A percentile compares a stretch with the other conserved stretches of the same genome.
phyloP scores from a whole-genome alignment of 176 grass and related monocot genomes.

The Calamus simplicifolius region DNA sequence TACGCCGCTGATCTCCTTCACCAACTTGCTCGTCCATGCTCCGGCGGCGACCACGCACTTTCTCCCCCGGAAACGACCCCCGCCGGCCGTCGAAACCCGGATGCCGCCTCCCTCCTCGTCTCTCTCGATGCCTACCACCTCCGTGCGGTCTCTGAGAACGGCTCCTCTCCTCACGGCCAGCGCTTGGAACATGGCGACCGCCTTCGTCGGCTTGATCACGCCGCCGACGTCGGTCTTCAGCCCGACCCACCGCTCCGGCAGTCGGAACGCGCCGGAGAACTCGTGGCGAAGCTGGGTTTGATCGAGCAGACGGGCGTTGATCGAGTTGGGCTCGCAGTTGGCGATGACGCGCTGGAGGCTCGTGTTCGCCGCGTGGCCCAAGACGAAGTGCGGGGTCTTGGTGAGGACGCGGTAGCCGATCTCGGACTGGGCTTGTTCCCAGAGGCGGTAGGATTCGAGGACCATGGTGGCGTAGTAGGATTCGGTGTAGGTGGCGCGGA shows the following conservation, averaged over 20 bases:
- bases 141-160: constrained; percentile 42
- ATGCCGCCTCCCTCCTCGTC: constrained; percentile 12
- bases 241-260: constrained; percentile 51
- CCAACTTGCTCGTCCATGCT: constrained; percentile 51
- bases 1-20: constrained; percentile 20
- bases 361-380: constrained; percentile 31
- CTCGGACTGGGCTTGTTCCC: constrained; percentile 47
- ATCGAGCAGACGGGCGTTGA: constrained; percentile 19
- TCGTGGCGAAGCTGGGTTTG: neutral
- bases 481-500: constrained; percentile 77
- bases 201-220: constrained; percentile 83
- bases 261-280: constrained; percentile 33
- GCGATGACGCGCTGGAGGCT: constrained; percentile 22
- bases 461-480: constrained; percentile 68
- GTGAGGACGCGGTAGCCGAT: constrained; percentile 63
- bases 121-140: constrained; percentile 44
- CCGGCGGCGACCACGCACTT: constrained; percentile 62
- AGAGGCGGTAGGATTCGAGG: constrained; percentile 45
- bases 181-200: constrained; percentile 90
- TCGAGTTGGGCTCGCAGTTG: neutral
- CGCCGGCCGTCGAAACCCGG: neutral
- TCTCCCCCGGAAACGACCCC: constrained; percentile 24
- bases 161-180: constrained; percentile 50
- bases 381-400: constrained; percentile 52
- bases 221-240: constrained; percentile 38